phyloP scores from a whole-genome alignment of 148 eudicot genomes.

The Rhododendron kiyosumense region DNA sequence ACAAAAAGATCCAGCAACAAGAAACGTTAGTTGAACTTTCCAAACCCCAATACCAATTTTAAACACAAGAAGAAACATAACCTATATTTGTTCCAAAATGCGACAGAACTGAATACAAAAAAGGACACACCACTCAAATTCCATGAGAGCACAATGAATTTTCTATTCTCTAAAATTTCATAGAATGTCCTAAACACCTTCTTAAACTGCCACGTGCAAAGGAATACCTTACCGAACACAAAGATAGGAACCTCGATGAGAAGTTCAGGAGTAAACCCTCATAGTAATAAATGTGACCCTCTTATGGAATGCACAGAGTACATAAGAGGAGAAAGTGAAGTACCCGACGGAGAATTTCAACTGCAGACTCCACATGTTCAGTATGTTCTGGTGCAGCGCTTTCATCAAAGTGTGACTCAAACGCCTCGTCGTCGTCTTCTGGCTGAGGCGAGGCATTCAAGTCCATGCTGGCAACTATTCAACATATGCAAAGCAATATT shows the following conservation, averaged over 20 bases:
- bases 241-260: constrained; percentile 8
- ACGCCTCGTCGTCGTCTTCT: constrained; percentile 80
- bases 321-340: constrained; percentile 5
- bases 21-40: not conserved
- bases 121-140: not conserved
- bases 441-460: constrained; percentile 87
- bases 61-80: not conserved
- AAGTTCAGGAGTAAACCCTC: not conserved
- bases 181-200: constrained; percentile 19
- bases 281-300: not conserved
- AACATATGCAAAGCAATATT: constrained; percentile 29
- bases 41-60: not conserved
- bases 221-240: constrained; percentile 36
- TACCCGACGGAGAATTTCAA: constrained; percentile 79
- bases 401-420: constrained; percentile 50
- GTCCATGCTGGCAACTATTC: constrained; percentile 63
- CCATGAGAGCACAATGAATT: not conserved
- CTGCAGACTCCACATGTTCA: constrained; percentile 56
- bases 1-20: not conserved
- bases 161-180: not conserved
- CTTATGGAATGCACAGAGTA: not conserved
- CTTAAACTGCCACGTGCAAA: constrained; percentile 44
- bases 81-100: not conserved
- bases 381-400: constrained; percentile 31
- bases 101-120: not conserved